Evolutionary conservation across 805 yeast genomes (phyloP), one percentile per base, ranked within the genome.

Genomic region (Cyberlindnera saturnus): DNA sequence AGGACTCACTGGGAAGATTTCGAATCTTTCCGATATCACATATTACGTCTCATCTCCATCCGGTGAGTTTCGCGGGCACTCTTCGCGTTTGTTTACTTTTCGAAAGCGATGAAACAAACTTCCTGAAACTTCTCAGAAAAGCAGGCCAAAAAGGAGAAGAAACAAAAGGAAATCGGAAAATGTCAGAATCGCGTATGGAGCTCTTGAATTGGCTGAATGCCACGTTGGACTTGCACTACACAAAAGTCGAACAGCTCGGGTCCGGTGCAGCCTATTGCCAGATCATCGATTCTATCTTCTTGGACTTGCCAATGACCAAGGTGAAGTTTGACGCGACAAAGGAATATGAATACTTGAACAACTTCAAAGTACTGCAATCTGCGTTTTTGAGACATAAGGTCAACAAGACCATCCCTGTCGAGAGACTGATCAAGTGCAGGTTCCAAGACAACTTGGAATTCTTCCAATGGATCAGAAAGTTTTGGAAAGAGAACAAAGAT

Each of bases 261-360:
- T 78, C 85, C 3, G 99, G 99, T 2, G 96, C 96, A 1, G 91
- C 88, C 1, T 91, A 87, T 61, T 89, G 97, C 63, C 96, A 90
- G 66, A 74, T 93, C 33, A 72, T 91, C 69, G 97, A 93, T 62
- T 78, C 89, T 7, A 80, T 93, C 16, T 86, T 72, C 55, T 81
- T 83, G 9, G 96, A 88, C 52, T 73, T 93, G 16, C 93, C 96
- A 2, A 76, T 91, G 82, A 57, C 67, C 39, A 78, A 82, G 53
- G 95, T 91, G 42, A 82, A 78, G 55, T 88, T 82, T 59, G 76
- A 80, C 46, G 81, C 84, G 10, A 68, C 72, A 14, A 71, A 77
- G 13, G 95, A 87, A 49, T 86, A 85, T 61, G 96, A 91, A 47
- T 79, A 75, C 51, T 66, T 86, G 42, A 75, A 76, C 46, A 93